These are phyloP conservation scores for Trichoderma sp. DNA, from an alignment of 2,329 filamentous ascomycete genomes.

Conservation along the genomic window DNA sequence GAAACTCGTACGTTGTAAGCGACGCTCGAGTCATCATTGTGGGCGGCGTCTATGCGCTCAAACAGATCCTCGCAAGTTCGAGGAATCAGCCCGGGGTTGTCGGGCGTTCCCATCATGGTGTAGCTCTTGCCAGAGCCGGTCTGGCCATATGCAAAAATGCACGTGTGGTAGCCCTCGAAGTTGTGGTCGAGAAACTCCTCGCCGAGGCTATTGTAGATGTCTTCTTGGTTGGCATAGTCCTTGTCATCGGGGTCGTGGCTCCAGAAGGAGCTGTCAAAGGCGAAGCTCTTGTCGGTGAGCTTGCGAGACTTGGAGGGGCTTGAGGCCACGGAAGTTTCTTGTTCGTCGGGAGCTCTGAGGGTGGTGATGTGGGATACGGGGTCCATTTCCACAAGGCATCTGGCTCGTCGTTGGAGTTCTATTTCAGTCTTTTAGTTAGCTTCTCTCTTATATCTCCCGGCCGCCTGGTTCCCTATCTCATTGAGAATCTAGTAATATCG, in stretches of 20 bases:
- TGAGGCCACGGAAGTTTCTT: constrained; percentile 33
- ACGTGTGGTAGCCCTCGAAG: constrained; percentile 98
- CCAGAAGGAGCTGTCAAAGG: constrained; percentile 98
- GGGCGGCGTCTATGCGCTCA: constrained; percentile 76
- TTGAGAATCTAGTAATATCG: neutral
- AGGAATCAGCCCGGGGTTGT: constrained; percentile 87
- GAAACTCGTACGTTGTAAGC: constrained; percentile 97
- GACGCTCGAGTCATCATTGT: constrained; percentile 81
- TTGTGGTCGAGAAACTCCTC: constrained; percentile 99
- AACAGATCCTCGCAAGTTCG: constrained; percentile 95
- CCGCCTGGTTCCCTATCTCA: neutral
- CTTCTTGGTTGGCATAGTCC: constrained; percentile 88
- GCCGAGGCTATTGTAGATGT: constrained; percentile 90
- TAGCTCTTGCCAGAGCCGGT: constrained; percentile 98
- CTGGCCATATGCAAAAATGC: constrained; percentile 98
- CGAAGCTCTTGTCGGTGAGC: constrained; percentile 85
- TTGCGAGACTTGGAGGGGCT: constrained; percentile 63
- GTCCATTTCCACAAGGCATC: constrained; percentile 91
- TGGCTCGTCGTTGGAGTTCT: constrained; percentile 79
- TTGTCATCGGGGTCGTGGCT: constrained; percentile 76
- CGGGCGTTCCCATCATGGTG: constrained; percentile 90
- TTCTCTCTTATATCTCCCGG: neutral
- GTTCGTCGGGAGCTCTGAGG: constrained; percentile 65
- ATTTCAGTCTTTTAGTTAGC: neutral
- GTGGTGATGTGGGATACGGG: constrained; percentile 81